These are phyloP conservation scores for Sclerotiophoma versabilis DNA, from an alignment of 2,329 filamentous ascomycete species.

Conservation along the genomic window DNA sequence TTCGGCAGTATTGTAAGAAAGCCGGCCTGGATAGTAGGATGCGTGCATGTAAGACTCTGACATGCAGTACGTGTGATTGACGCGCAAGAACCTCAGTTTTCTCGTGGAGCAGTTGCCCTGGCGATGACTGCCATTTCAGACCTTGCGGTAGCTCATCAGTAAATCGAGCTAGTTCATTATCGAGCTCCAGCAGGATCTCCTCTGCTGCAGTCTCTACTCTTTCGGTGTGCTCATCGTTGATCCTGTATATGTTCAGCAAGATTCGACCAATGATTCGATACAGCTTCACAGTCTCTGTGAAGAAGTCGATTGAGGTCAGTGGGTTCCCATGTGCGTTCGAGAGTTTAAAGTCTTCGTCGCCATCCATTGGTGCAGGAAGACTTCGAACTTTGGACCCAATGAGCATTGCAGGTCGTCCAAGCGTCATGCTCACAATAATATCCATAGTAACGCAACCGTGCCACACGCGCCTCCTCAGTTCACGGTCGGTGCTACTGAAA, in stretches of 20 bases:
- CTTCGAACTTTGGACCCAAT: slow-evolving; percentile 1
- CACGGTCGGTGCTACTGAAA: neutral
- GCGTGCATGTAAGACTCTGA: slow-evolving; percentile 9
- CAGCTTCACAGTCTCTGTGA: slow-evolving; percentile 7
- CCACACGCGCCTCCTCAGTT: slow-evolving; percentile 14
- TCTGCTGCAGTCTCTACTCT: neutral
- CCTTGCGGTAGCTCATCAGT: neutral
- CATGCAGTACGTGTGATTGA: slow-evolving; percentile 18
- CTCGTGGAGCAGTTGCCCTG: neutral
- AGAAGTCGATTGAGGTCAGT: slow-evolving; percentile 12
- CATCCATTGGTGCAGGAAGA: slow-evolving; percentile 2
- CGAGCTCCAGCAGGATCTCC: neutral
- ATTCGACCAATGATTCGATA: slow-evolving; percentile 15
- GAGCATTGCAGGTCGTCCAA: slow-evolving; percentile 19
- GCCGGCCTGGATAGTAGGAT: slow-evolving; percentile 4
- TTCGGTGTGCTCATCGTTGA: slow-evolving; percentile 4
- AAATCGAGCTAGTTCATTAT: neutral
- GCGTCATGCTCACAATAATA: slow-evolving; percentile 19
- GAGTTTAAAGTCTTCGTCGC: neutral
- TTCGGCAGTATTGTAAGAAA: slow-evolving; percentile 2
- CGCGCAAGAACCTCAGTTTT: neutral
- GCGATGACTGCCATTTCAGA: neutral
- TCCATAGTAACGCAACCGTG: slow-evolving; percentile 15
- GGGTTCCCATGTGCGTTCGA: neutral
- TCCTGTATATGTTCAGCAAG: slow-evolving; percentile 10